Percentiles rank a stretch among this genome's conserved stretches.
phyloP scores from a whole-genome alignment of 2,329 filamentous ascomycete species.

The Scedosporium aurantiacum region DNA sequence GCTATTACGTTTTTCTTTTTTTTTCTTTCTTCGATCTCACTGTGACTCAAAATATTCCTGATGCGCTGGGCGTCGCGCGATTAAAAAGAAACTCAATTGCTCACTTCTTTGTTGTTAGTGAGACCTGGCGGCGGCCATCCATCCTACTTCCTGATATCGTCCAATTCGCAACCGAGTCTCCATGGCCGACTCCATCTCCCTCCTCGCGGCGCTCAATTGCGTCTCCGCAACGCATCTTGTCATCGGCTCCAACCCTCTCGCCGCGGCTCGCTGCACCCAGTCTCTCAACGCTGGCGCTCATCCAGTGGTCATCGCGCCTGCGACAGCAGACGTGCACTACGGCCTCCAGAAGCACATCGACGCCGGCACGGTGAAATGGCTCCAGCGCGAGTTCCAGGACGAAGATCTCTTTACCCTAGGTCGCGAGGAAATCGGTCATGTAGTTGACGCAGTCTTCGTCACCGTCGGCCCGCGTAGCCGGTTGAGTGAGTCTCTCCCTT shows the following conservation, averaged over 20 bases:
- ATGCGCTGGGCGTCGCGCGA: too few species aligned
- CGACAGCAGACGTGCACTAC: conserved; percentile 46
- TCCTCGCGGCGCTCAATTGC: conserved; percentile 65
- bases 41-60: not conserved
- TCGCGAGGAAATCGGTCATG: conserved; percentile 61
- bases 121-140: not conserved
- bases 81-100: too few species aligned
- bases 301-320: conserved; percentile 68
- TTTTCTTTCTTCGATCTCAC: not conserved
- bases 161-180: not conserved
- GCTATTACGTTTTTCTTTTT: not conserved
- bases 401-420: conserved; percentile 64
- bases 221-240: conserved; percentile 68
- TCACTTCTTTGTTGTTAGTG: not conserved
- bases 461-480: conserved; percentile 44
- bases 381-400: conserved; percentile 56
- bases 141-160: not conserved
- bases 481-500: conserved; percentile 19
- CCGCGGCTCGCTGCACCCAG: conserved; percentile 70
- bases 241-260: conserved; percentile 75
- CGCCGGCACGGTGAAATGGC: conserved; percentile 54
- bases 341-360: conserved; percentile 53
- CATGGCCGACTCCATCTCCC: conserved; percentile 24
- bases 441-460: conserved; percentile 90
- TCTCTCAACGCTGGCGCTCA: conserved; percentile 72